phyloP scores from a whole-genome alignment of 805 yeast species.

The Wickerhamiella occidentalis region DNA sequence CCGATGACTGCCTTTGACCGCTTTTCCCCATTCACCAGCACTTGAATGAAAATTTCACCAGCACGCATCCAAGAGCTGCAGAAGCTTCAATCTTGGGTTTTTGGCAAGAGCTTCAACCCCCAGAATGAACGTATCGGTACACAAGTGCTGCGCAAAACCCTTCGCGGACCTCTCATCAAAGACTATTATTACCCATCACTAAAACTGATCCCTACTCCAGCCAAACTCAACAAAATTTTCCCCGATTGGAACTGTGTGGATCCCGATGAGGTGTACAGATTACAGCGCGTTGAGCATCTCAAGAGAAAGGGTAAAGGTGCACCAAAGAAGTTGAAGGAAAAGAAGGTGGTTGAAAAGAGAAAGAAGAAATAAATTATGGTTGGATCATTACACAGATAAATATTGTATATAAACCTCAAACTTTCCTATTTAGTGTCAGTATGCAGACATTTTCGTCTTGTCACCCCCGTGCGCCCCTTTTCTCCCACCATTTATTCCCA shows the following conservation, averaged over 20 bases:
- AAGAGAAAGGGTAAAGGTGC: conserved; percentile 26
- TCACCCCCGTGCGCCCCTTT: too few relatives aligned
- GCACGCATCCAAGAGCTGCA: conserved; percentile 22
- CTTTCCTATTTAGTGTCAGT: too few relatives aligned
- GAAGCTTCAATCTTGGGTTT: conserved; percentile 26
- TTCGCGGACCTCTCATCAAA: conserved; percentile 26
- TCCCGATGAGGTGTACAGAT: conserved; percentile 20
- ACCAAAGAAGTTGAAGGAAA: conserved; percentile 24
- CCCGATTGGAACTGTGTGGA: conserved; percentile 20
- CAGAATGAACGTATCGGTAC: conserved; percentile 25
- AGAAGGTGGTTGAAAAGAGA: conserved; percentile 22
- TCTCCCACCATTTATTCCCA: not conserved
- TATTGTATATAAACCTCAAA: not conserved
- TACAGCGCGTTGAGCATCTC: conserved; percentile 20
- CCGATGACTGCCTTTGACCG: not conserved
- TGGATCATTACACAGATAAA: not conserved
- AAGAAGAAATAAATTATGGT: conserved; percentile 5
- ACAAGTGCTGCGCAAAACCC: conserved; percentile 25
- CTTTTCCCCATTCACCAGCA: not conserved
- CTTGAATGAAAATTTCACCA: conserved; percentile 11
- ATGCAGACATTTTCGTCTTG: too few relatives aligned
- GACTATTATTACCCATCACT: conserved; percentile 26
- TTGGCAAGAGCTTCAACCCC: conserved; percentile 27
- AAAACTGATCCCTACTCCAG: conserved; percentile 20
- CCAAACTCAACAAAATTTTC: conserved; percentile 17